phyloP scores from a whole-genome alignment of 2,329 filamentous ascomycete species.

The Leptodontidium sp. region DNA sequence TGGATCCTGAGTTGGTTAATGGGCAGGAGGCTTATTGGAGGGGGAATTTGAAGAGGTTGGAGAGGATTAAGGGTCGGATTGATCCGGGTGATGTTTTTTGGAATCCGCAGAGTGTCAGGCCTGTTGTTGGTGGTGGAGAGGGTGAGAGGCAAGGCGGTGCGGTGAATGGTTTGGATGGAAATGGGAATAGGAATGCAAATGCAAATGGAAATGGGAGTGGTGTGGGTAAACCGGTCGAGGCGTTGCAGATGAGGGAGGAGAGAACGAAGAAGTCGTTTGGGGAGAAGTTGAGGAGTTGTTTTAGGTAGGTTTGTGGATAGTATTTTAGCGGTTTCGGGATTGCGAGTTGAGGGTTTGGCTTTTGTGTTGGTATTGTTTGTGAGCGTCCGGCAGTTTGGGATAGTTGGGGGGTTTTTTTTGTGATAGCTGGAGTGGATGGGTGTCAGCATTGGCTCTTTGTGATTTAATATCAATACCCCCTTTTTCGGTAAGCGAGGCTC shows the following conservation, averaged over 20 bases:
- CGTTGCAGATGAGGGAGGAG: neutral
- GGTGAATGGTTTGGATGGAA: neutral
- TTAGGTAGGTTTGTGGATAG: neutral
- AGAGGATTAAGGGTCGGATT: slow-evolving; percentile 54
- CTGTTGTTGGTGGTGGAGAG: neutral
- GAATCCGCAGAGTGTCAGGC: slow-evolving; percentile 34
- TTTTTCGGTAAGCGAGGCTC: neutral
- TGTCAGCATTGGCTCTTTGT: neutral
- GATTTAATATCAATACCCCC: neutral
- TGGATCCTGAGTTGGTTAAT: slow-evolving; percentile 55
- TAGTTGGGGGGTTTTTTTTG: too few relatives aligned
- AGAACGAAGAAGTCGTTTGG: neutral
- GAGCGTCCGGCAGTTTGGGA: too few relatives aligned
- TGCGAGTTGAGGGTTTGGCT: neutral
- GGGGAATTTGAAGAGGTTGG: slow-evolving; percentile 54
- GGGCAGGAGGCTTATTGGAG: slow-evolving; percentile 45
- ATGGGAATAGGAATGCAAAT: neutral
- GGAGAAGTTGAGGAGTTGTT: neutral
- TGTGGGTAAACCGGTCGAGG: neutral
- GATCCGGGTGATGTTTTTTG: slow-evolving; percentile 61
- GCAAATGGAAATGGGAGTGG: neutral
- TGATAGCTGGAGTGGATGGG: neutral
- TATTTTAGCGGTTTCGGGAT: neutral
- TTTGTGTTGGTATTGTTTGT: neutral
- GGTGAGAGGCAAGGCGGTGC: neutral